Base-by-base conservation (phyloP, 2,329 filamentous ascomycete species). In the Penicillium sp. region DNA sequence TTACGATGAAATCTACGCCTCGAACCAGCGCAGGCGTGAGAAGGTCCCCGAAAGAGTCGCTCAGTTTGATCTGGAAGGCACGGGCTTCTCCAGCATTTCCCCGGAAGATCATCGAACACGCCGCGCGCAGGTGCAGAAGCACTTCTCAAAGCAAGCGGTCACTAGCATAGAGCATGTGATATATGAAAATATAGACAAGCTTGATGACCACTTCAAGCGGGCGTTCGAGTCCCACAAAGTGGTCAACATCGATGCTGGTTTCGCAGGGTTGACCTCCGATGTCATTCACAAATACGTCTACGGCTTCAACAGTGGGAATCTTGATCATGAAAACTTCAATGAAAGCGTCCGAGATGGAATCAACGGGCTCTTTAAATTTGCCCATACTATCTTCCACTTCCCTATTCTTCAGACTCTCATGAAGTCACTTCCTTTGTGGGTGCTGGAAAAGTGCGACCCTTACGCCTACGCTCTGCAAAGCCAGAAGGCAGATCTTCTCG, bases 231-330 rank as follows among this genome's bases (percentile, higher is more conserved):
- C 52, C 1, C 49, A 63, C 32, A 51, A 42, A 14, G 40, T 57
- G 18, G 31, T 67, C 57, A 52, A 59, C 53, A 11, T 70, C 32
- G 59, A 60, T 58, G 57, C 64, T 13, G 60, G 56, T 5, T 57
- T 63, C 44, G 51, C 58, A 13, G 70, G 63, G 1, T 43, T 73
- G 44, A 71, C 73, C 1, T 66, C 67, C 24, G 72, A 76, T 46
- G 60, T 75, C 11, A 72, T 75, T 39, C 60, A 67, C 21, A 64
- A 73, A 42, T 75, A 75, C 52, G 62, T 61, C 1, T 75, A 73
- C 48, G 70, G 66, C 1, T 58, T 65, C 45, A 63, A 69, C 45
- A 62, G 60, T n/a, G 58, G 59, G 1, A 70, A 68, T 45, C 62
- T 74, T 14, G 71, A 74, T 48, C 53, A 65, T 29, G 64, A 67